These are phyloP conservation scores for Kockiozyma suomiensis DNA, from an alignment of 805 yeast genomes.

Conservation along the genomic window DNA sequence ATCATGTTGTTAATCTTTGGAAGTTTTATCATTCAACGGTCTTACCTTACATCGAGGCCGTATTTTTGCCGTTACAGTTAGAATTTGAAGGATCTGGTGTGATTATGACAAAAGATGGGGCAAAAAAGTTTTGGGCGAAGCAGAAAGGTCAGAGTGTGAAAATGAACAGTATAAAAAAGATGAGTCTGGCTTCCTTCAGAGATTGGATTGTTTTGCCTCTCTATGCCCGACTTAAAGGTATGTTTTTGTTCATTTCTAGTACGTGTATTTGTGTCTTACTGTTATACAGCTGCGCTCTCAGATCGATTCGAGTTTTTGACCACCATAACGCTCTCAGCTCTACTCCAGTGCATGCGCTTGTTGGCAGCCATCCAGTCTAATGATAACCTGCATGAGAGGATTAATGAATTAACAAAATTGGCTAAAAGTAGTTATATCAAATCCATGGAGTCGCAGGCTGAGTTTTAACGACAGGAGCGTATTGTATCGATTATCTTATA, in stretches of 20 bases:
- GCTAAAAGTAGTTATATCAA: background rate
- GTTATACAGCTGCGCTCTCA: background rate
- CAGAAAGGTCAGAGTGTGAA: conserved; percentile 32
- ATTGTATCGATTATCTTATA: background rate
- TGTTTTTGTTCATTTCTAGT: background rate
- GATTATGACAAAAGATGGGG: conserved; percentile 44
- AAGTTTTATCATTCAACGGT: conserved; percentile 55
- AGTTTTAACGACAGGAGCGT: background rate
- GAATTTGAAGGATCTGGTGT: conserved; percentile 53
- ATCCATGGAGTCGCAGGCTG: background rate
- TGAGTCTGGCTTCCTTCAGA: conserved; percentile 43
- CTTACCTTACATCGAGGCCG: conserved; percentile 61
- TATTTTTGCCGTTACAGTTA: conserved; percentile 60
- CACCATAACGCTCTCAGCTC: conserved; percentile 39
- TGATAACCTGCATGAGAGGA: conserved; percentile 59
- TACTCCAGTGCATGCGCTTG: conserved; percentile 66
- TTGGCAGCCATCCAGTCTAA: conserved; percentile 55
- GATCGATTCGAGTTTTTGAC: background rate
- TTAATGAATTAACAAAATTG: conserved; percentile 50
- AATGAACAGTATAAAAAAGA: conserved; percentile 37
- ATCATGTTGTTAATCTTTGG: conserved; percentile 43
- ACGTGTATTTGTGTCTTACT: background rate
- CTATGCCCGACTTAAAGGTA: conserved; percentile 23
- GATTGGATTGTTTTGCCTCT: conserved; percentile 44
- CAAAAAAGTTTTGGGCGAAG: conserved; percentile 44